Evolutionary conservation across 176 grass and related monocot genomes (phyloP).

Genomic region (Eleusine coracana): DNA sequence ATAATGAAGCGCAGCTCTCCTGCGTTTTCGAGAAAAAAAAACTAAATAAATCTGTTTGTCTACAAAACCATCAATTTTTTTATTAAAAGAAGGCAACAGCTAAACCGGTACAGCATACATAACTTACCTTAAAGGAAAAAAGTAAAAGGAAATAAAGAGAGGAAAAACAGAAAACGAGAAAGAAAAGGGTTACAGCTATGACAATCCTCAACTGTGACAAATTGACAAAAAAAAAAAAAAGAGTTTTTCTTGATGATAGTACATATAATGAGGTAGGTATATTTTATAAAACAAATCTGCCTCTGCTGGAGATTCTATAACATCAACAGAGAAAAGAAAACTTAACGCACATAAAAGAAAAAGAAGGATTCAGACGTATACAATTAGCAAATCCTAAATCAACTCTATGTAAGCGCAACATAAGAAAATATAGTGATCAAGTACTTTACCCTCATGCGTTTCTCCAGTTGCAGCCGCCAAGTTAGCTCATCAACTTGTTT

Average conservation of each 20-base stretch:
- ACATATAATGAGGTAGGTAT: background rate
- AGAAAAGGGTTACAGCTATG: background rate
- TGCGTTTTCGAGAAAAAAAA: too few relatives aligned
- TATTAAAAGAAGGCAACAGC: background rate
- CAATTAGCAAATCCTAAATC: constrained; percentile 24
- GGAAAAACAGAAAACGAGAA: background rate
- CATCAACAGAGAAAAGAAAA: background rate
- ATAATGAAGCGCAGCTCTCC: too few relatives aligned
- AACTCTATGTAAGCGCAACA: constrained; percentile 28
- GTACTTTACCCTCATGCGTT: constrained; percentile 85
- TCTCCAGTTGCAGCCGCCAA: constrained; percentile 91
- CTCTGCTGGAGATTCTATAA: background rate
- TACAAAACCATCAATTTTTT: background rate
- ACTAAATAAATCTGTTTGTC: background rate
- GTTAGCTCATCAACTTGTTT: constrained; percentile 96
- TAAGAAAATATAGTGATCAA: constrained; percentile 30
- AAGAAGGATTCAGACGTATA: background rate
- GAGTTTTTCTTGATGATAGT: background rate
- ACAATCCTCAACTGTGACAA: background rate
- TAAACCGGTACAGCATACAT: background rate
- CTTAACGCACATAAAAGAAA: background rate
- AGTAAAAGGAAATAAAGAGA: background rate
- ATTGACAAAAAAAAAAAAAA: background rate
- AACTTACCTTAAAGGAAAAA: background rate
- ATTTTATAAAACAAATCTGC: background rate